Conservation (phyloP, 768 basidiomycete species). For the Hygrophorus russula region DNA sequence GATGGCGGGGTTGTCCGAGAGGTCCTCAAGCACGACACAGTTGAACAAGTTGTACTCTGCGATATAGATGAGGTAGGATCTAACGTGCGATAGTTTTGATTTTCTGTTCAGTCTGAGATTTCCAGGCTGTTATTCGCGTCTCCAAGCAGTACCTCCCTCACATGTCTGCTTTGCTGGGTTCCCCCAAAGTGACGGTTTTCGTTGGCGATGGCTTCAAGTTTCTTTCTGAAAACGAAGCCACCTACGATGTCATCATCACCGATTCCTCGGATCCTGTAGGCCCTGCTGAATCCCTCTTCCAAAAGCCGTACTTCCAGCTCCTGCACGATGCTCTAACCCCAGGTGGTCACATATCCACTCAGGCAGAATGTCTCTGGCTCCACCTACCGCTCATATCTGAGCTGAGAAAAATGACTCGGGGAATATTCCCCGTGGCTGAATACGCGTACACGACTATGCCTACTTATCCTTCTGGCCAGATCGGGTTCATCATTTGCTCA, state of each 20-base stretch:
- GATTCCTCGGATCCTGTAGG: constrained; percentile 98
- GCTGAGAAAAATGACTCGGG: constrained; percentile 55
- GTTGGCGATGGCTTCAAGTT: constrained; percentile 98
- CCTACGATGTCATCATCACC: constrained; percentile 97
- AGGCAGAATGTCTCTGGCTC: constrained; percentile 93
- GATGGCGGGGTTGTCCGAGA: constrained; percentile 98
- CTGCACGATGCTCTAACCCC: constrained; percentile 82
- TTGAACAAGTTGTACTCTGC: constrained; percentile 88
- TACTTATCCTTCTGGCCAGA: constrained; percentile 97
- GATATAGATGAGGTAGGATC: constrained; percentile 86
- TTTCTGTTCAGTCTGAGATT: background rate
- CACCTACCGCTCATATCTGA: constrained; percentile 81
- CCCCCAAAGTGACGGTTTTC: constrained; percentile 72
- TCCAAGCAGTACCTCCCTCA: constrained; percentile 90
- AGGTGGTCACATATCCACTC: constrained; percentile 90
- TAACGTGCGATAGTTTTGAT: background rate
- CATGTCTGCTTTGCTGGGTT: constrained; percentile 76
- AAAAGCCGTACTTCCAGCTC: constrained; percentile 95
- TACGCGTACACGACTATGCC: constrained; percentile 97
- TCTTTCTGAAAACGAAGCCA: constrained; percentile 74
- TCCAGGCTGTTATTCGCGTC: constrained; percentile 84
- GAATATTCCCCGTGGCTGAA: constrained; percentile 70
- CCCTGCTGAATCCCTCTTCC: constrained; percentile 87
- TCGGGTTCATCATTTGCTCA: constrained; percentile 87
- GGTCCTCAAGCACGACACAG: constrained; percentile 85